Percentiles rank a stretch among this genome's conserved stretches.
Evolutionary conservation across 768 basidiomycete genomes (phyloP).

Genomic region (Boletus barrowsii): DNA sequence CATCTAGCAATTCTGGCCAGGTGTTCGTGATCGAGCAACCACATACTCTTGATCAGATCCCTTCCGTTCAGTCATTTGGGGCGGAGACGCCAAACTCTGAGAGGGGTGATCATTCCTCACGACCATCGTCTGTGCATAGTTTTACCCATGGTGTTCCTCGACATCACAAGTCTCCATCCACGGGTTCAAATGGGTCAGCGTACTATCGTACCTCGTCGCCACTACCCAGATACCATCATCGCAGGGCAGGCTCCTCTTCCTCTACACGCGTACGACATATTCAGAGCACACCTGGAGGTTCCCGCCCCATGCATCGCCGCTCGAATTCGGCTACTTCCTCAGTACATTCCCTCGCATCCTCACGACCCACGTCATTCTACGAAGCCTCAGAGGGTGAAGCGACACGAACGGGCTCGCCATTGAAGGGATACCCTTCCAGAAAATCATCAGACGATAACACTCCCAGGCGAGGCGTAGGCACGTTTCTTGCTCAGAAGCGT

Average conservation of each 20-base stretch:
- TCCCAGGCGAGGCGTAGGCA: constrained; percentile 44
- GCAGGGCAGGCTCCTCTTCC: constrained; percentile 75
- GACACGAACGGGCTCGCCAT: constrained; percentile 63
- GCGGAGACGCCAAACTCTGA: constrained; percentile 89
- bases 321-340: constrained; percentile 79
- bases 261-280: constrained; percentile 74
- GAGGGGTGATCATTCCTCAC: constrained; percentile 68
- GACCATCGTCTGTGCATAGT: constrained; percentile 86
- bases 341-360: constrained; percentile 70
- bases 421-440: constrained; percentile 46
- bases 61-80: constrained; percentile 69
- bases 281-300: constrained; percentile 35
- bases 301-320: constrained; percentile 57
- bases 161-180: constrained; percentile 74
- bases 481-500: constrained; percentile 82
- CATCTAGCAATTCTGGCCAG: constrained; percentile 51
- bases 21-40: constrained; percentile 55
- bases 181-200: constrained; percentile 71
- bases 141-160: constrained; percentile 50
- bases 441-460: constrained; percentile 47
- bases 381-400: constrained; percentile 70
- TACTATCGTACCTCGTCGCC: constrained; percentile 71
- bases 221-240: constrained; percentile 69
- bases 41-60: constrained; percentile 43
- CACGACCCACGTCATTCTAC: constrained; percentile 74